phyloP scores from a whole-genome alignment of 768 basidiomycete genomes.

The Phaeolepiota aurea region DNA sequence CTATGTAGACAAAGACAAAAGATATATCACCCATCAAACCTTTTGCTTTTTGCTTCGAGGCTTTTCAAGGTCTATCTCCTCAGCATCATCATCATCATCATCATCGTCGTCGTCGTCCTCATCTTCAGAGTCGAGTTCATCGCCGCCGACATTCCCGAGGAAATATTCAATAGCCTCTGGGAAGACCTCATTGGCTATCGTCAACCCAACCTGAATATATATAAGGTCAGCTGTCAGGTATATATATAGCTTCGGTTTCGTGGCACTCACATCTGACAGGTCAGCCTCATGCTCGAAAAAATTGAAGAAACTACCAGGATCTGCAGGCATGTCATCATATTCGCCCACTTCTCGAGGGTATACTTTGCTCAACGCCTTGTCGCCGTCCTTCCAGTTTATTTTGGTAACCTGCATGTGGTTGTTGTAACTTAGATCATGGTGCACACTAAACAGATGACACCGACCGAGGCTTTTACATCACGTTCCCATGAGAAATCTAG shows the following conservation, averaged over 20 bases:
- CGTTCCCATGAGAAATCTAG: constrained; percentile 76
- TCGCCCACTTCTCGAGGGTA: constrained; percentile 62
- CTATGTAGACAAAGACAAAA: background rate
- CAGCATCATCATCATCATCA: constrained; percentile 71
- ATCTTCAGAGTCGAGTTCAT: constrained; percentile 57
- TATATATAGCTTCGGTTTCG: background rate
- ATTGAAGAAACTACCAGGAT: constrained; percentile 84
- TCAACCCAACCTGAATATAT: constrained; percentile 51
- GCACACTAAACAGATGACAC: constrained; percentile 11
- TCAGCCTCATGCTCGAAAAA: constrained; percentile 67
- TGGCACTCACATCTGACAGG: constrained; percentile 52
- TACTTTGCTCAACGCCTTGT: constrained; percentile 69
- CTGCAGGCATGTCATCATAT: constrained; percentile 53
- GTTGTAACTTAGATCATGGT: constrained; percentile 4
- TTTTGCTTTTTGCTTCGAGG: constrained; percentile 71
- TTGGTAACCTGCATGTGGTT: constrained; percentile 38
- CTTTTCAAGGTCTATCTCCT: constrained; percentile 85
- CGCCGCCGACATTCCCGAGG: constrained; percentile 54
- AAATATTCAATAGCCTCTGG: constrained; percentile 78
- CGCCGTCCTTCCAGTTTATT: constrained; percentile 77
- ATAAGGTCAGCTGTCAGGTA: background rate
- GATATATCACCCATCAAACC: constrained; percentile 27
- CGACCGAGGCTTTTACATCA: constrained; percentile 60
- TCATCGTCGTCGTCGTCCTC: constrained; percentile 64
- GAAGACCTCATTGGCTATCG: constrained; percentile 73